Evolutionary conservation across 495 filamentous ascomycete genomes (phyloP), one percentile per base, ranked within the genome.

Genomic region (Penicillium manginii): DNA sequence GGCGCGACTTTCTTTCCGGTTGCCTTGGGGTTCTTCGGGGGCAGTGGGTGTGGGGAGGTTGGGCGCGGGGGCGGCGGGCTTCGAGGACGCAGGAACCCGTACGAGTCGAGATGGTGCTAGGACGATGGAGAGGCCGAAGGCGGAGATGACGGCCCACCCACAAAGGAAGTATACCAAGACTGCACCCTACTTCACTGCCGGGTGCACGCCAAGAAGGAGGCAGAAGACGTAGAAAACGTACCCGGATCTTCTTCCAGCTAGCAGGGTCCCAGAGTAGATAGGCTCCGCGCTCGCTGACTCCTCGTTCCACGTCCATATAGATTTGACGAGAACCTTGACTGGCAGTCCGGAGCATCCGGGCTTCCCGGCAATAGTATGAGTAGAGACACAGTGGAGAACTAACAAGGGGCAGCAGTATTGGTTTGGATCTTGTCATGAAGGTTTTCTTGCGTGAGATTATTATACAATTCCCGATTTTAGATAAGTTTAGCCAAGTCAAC

Each of bases 201-300:
- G 76, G 54, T 91, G 84, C 21, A 77, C 76, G 3, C 84, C 80
- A 52, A 96, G 85, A 10, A 92, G 87, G 60, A 96, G 83, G 0
- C 91, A 88, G 77, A 98, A 98, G 56, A 94, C 79, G 72, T 98
- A 98, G 75, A 98, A 98, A 55, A 94, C 84, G 76, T 96, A 98
- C 91, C 67, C 91, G 77, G 64, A 92, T 84, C 72, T 91, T 88
- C 62, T 87, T 84, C 93, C 93, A 97, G 54, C 81, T 85, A 22
- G 81, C 80, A n/a, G 87, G 87, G 66, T 94, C 91, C 83, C 93
- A 96, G 62, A 96, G 85, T 32, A 96, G 80, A 71, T 97, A 97
- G 67, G 89, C 91, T 2, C 92, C 93, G 45, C 88, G 85, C 73
- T 97, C 93, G 52, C 85, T 86, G 23, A 84, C 83, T 18, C 83